Evolutionary conservation across 1,139 yeast species (phyloP).

Genomic region (Pichia sp.): DNA sequence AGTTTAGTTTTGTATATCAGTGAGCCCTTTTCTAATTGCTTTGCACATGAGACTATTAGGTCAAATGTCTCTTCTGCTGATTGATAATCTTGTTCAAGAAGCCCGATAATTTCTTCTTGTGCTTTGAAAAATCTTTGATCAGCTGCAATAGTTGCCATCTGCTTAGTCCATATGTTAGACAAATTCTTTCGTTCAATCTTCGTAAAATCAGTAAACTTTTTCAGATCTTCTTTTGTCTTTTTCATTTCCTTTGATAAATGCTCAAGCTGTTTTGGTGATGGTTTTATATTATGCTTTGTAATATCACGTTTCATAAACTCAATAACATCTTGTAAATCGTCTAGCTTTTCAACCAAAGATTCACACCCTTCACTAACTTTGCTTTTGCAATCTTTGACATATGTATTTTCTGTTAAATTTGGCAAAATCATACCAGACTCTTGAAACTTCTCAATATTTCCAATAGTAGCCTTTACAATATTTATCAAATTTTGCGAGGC

Average conservation of each 20-base stretch:
- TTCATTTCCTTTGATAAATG: slow-evolving; percentile 58
- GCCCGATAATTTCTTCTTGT: slow-evolving; percentile 79
- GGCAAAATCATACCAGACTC: slow-evolving; percentile 37
- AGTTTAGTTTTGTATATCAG: slow-evolving; percentile 25
- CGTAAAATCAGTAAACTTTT: slow-evolving; percentile 54
- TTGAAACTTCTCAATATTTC: slow-evolving; percentile 43
- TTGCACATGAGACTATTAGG: slow-evolving; percentile 74
- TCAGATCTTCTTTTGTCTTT: slow-evolving; percentile 47
- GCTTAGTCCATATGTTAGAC: slow-evolving; percentile 91
- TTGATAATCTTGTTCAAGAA: slow-evolving; percentile 71
- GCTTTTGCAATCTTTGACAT: slow-evolving; percentile 71
- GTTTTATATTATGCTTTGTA: slow-evolving; percentile 84
- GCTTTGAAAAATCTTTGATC: slow-evolving; percentile 88
- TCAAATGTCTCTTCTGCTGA: slow-evolving; percentile 77
- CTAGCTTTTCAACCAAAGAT: slow-evolving; percentile 65
- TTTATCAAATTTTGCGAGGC: slow-evolving; percentile 39
- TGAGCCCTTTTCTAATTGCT: slow-evolving; percentile 58
- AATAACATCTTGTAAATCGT: slow-evolving; percentile 85
- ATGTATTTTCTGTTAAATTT: slow-evolving; percentile 48
- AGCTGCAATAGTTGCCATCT: slow-evolving; percentile 81
- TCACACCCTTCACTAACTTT: slow-evolving; percentile 77
- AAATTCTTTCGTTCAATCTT: slow-evolving; percentile 69
- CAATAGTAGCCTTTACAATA: slow-evolving; percentile 39
- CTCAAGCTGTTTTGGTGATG: slow-evolving; percentile 66
- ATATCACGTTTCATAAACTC: slow-evolving; percentile 89